Conservation (phyloP, 768 basidiomycete species). For the Lepiota brunneoincarnata region DNA sequence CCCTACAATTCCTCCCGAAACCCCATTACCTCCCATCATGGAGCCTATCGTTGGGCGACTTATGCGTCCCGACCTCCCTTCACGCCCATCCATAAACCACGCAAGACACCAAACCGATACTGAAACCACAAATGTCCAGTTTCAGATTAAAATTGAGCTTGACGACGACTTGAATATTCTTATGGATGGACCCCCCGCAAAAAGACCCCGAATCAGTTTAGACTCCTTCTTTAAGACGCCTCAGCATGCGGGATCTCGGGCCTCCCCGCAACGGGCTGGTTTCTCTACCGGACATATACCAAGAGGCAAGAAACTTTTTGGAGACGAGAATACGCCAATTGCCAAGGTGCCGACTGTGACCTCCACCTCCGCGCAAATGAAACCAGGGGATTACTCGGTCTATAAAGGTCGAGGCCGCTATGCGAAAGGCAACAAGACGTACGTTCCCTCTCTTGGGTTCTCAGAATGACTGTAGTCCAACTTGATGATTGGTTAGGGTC, state of each 20-base stretch:
- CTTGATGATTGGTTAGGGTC: constrained; percentile 18
- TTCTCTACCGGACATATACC: constrained; percentile 2
- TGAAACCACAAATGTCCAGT: background rate
- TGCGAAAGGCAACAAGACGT: constrained; percentile 21
- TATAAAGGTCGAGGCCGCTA: constrained; percentile 17
- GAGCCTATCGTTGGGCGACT: background rate
- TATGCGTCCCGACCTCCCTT: background rate
- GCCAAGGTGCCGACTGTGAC: background rate
- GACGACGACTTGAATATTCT: background rate
- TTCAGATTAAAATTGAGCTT: constrained; percentile 3
- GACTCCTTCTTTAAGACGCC: background rate
- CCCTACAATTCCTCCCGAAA: background rate
- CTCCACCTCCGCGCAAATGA: background rate
- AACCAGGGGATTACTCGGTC: constrained; percentile 3
- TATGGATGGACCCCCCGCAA: background rate
- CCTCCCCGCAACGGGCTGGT: background rate
- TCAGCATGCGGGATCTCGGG: background rate
- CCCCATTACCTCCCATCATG: constrained; percentile 1
- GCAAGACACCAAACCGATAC: background rate
- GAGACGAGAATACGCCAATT: constrained; percentile 10
- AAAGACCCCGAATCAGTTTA: background rate
- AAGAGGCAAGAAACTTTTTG: background rate
- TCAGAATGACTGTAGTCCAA: background rate
- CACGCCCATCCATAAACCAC: background rate
- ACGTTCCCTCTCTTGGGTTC: constrained; percentile 14